Conservation (phyloP, 2,329 filamentous ascomycete genomes). For the Capronia coronata region DNA sequence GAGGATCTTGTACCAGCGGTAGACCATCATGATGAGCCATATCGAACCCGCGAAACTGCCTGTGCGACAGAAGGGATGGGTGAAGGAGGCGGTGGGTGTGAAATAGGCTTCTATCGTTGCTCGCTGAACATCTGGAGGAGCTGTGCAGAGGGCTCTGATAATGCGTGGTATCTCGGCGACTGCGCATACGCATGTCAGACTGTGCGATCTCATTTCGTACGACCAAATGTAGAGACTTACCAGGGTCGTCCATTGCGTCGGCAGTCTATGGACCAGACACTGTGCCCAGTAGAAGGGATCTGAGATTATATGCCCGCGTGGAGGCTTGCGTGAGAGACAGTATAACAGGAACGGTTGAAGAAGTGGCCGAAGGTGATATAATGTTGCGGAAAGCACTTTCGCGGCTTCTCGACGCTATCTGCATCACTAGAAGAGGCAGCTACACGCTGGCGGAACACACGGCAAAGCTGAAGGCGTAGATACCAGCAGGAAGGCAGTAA, state of each 20-base stretch:
- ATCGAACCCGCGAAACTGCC: constrained; percentile 55
- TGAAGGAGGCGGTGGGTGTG: constrained; percentile 63
- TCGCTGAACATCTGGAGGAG: constrained; percentile 59
- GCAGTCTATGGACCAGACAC: too few relatives aligned
- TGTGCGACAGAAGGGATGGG: constrained; percentile 71
- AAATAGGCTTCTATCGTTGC: constrained; percentile 66
- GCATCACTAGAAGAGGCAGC: too few relatives aligned
- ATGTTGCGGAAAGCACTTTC: too few relatives aligned
- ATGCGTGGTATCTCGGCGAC: constrained; percentile 53
- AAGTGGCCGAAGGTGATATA: too few relatives aligned
- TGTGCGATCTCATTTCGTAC: neutral
- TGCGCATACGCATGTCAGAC: constrained; percentile 7
- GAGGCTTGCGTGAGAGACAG: too few relatives aligned
- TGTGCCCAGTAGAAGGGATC: too few relatives aligned
- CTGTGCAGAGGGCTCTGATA: constrained; percentile 63
- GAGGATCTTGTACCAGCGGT: constrained; percentile 78
- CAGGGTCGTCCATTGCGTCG: constrained; percentile 23
- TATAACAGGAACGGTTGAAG: too few relatives aligned
- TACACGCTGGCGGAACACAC: too few relatives aligned
- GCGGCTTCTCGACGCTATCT: too few relatives aligned
- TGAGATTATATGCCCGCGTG: too few relatives aligned
- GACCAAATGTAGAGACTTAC: constrained; percentile 5
- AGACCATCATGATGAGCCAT: constrained; percentile 61
- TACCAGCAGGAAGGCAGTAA: too few relatives aligned
- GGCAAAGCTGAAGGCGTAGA: too few relatives aligned